Percentiles rank a stretch among this genome's conserved stretches.
phyloP scores from a whole-genome alignment of 176 grass and related monocot species.

The Neostapfia colusana region DNA sequence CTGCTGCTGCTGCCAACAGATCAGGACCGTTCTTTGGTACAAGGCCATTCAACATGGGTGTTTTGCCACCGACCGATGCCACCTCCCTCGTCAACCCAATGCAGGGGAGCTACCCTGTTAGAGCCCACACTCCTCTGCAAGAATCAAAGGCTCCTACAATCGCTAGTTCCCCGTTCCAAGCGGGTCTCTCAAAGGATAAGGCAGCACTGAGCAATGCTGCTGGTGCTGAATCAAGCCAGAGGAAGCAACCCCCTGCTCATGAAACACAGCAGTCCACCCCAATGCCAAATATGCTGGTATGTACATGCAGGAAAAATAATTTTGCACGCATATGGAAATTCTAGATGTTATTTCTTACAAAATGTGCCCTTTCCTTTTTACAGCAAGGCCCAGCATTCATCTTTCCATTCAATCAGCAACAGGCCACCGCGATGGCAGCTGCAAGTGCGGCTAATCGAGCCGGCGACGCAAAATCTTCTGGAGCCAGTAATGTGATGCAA shows the following conservation, averaged over 20 bases:
- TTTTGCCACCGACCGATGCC: constrained; percentile 58
- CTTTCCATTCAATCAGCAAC: constrained; percentile 85
- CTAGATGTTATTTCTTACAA: constrained; percentile 21
- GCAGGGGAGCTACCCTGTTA: constrained; percentile 72
- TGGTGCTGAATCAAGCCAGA: constrained; percentile 61
- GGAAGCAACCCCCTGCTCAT: constrained; percentile 65
- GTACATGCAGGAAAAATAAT: not conserved
- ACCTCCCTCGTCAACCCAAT: constrained; percentile 63
- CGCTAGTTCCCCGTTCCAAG: constrained; percentile 41
- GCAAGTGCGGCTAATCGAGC: constrained; percentile 53
- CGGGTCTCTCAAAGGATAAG: constrained; percentile 63
- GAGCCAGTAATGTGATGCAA: constrained; percentile 36
- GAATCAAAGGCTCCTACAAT: constrained; percentile 52
- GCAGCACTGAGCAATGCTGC: constrained; percentile 34
- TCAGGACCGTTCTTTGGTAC: constrained; percentile 58
- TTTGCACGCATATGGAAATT: not conserved
- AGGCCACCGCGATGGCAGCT: constrained; percentile 54
- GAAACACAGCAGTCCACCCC: constrained; percentile 67
- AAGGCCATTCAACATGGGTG: constrained; percentile 64
- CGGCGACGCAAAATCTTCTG: constrained; percentile 57
- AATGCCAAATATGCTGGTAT: constrained; percentile 68
- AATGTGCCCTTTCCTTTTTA: constrained; percentile 14
- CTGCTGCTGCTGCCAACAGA: constrained; percentile 33
- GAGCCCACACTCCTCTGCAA: constrained; percentile 50
- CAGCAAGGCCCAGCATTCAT: constrained; percentile 82